Conservation (phyloP, 768 basidiomycete species). For the Tephrocybe sp. region DNA sequence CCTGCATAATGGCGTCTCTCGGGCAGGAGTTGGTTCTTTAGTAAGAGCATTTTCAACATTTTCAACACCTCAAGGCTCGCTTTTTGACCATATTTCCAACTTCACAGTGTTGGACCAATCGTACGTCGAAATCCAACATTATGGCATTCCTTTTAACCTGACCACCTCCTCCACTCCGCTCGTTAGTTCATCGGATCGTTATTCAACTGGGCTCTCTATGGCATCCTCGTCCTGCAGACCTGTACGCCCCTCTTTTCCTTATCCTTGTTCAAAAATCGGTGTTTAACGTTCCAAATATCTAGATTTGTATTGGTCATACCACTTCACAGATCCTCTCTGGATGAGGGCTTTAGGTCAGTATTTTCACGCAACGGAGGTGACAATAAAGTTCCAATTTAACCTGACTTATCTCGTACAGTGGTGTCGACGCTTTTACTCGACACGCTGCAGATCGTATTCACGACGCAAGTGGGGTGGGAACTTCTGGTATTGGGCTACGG, state of each 20-base stretch:
- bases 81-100: no score
- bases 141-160: no score
- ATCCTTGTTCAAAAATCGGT: background rate
- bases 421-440: background rate
- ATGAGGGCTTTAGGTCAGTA: background rate
- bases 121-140: no score
- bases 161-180: background rate
- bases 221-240: background rate
- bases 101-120: no score
- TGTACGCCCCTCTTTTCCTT: background rate
- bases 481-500: background rate
- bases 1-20: no score
- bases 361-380: background rate
- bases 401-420: background rate
- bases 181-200: background rate
- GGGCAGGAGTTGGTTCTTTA: no score
- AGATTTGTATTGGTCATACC: background rate
- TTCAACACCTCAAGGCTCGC: no score
- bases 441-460: background rate
- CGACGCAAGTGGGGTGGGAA: background rate
- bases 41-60: no score
- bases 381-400: background rate
- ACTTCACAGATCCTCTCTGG: background rate
- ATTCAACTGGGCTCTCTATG: background rate
- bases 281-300: background rate